phyloP scores from a whole-genome alignment of 2,329 filamentous ascomycete genomes.

The Aspergillus sp. region DNA sequence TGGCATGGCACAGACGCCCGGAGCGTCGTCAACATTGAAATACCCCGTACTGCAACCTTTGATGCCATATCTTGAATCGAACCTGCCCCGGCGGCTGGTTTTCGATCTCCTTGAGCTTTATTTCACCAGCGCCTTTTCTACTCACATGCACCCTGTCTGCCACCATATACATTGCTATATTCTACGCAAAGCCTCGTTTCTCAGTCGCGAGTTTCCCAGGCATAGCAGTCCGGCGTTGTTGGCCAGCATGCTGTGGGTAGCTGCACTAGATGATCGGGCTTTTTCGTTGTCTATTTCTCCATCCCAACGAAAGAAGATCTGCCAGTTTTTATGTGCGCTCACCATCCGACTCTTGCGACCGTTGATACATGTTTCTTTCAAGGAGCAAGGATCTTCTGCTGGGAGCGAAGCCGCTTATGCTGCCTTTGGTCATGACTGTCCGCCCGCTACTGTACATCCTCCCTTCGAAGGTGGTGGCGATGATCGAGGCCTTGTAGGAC shows the following conservation, averaged over 20 bases:
- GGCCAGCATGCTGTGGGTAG: conserved; percentile 94
- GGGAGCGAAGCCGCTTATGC: conserved; percentile 41
- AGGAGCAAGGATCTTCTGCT: conserved; percentile 41
- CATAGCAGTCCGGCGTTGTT: conserved; percentile 79
- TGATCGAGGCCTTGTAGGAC: conserved; percentile 32
- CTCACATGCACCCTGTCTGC: conserved; percentile 83
- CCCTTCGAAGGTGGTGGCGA: conserved; percentile 55
- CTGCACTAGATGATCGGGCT: conserved; percentile 87
- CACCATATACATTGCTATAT: conserved; percentile 87
- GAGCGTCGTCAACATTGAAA: conserved; percentile 46
- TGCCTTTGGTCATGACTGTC: conserved; percentile 69
- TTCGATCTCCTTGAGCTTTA: conserved; percentile 89
- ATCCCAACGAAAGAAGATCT: conserved; percentile 76
- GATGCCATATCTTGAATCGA: conserved; percentile 71
- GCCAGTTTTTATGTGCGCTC: conserved; percentile 80
- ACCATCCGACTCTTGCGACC: conserved; percentile 81
- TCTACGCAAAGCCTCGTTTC: conserved; percentile 80
- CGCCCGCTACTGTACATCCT: conserved; percentile 62
- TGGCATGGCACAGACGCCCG: conserved; percentile 47
- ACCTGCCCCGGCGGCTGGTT: conserved; percentile 73
- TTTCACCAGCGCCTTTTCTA: conserved; percentile 82
- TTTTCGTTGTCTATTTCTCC: conserved; percentile 79
- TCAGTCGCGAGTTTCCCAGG: conserved; percentile 74
- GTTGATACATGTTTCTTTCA: conserved; percentile 68
- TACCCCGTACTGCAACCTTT: conserved; percentile 84